Evolutionary conservation across 306 rosid genomes (phyloP), one percentile per base, ranked within the genome.

Genomic region (Lathyrus sativus): DNA sequence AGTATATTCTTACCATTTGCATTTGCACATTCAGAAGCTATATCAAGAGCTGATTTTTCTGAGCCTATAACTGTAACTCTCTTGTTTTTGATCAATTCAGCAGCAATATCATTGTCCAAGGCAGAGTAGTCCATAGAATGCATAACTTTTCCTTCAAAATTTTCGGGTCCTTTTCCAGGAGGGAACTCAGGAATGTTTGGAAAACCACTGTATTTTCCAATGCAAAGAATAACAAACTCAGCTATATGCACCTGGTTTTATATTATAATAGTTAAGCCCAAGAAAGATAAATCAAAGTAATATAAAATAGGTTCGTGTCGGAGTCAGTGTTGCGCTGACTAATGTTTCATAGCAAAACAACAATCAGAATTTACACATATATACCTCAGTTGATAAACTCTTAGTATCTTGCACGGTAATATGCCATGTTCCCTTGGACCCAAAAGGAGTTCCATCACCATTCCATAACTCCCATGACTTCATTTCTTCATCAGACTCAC

Each of bases 151-250:
- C 89, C 87, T 18, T 49, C 17, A 24, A 87, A 87, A 68, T 70
- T 76, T 63, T 82, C 86, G 9, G 89, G 87, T 0, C 89, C 86
- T 76, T 76, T 61, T 60, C 81, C 82, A 0, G 63, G 19, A 7
- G 86, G 73, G 29, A 80, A 80, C 53, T 80, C 56, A 13, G 89
- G 92, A 55, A 87, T 71, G 56, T 84, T 74, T 13, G 89, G 89
- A 11, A 80, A 54, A 5, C 83, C 92, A 68, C 86, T 78, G 42
- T 66, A 80, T 74, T 72, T 78, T 37, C 89, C 92, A 56, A 80
- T 61, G 78, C 87, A 82, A 7, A 85, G 73, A 39, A 87, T 53
- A n/a, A 87, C 89, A 82, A 87, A 87, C 71, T 84, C 85, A 14
- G 75, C 78, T 49, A 54, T 50, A 31, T 64, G 59, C n/a, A 73